Evolutionary conservation across 495 filamentous ascomycete species (phyloP), one percentile per base, ranked within the genome.

Genomic region (Cenococcum geophilum): DNA sequence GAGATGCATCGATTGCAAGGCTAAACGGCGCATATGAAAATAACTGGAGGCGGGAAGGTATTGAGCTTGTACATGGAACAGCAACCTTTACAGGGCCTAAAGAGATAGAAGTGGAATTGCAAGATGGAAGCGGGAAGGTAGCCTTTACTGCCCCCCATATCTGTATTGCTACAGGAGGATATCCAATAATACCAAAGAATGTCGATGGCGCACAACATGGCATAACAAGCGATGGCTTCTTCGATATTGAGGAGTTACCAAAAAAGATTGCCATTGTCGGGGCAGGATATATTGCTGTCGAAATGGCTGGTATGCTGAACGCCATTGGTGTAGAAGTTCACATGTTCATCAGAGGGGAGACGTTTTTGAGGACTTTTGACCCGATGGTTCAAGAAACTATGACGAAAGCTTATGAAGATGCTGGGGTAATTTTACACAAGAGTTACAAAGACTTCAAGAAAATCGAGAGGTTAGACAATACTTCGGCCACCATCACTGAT

Each of bases 1-100:
- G 80, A 8, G 81, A 84, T 66, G 76, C 75, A 14, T 66, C 72
- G 2, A 78, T 85, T 63, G 67, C 74, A 51, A 74, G 73, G 3
- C 64, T 83, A 37, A 84, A 84, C 62, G 77, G 76, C 5, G 69
- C 70, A 21, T 84, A 85, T 61, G 82, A 85, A 72, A 63, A 74
- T n/a, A 83, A 83, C 69, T 83, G 80, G 81, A 68, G 59, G 36
- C 65, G 71, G 9, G 82, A 84, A 69, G 79, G 79, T 6, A 83
- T 85, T 62, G 77, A 83, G 36, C 76, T 84, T 12, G 74, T 85
- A 4, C 79, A 82, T 18, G 82, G 82, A 54, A 80, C 78, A 16
- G 82, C 82, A 16, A 71, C 69, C 0, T 84, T 84, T 62, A 75
- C 75, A 12, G 77, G 76, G 51, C 67, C 73, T 50, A 78, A 79